These are phyloP conservation scores for Alternaria sp. DNA, from an alignment of 2,329 filamentous ascomycete genomes.

Conservation along the genomic window DNA sequence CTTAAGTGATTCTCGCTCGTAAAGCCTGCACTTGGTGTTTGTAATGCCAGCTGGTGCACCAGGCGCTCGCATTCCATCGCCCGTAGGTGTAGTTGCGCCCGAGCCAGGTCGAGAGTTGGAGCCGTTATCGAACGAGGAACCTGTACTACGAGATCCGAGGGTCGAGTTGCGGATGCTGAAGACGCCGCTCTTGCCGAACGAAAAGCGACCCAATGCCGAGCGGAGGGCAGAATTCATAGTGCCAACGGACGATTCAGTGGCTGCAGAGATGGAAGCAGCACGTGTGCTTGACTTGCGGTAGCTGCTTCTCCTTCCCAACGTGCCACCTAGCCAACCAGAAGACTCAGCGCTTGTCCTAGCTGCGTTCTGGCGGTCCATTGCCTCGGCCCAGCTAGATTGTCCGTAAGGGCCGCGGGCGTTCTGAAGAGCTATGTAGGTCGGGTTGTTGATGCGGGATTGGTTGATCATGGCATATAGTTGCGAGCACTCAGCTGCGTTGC, in stretches of 20 bases:
- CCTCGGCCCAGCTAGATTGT: constrained; percentile 58
- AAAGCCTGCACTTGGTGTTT: constrained; percentile 86
- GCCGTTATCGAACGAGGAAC: constrained; percentile 59
- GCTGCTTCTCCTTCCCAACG: constrained; percentile 62
- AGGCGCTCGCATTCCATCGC: constrained; percentile 30
- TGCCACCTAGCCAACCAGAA: constrained; percentile 60
- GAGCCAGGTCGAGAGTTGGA: constrained; percentile 44
- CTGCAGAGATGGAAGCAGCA: constrained; percentile 65
- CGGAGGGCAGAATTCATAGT: constrained; percentile 79
- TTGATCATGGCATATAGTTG: constrained; percentile 87
- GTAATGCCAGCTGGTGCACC: constrained; percentile 70
- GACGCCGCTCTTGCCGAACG: constrained; percentile 69
- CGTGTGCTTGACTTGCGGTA: constrained; percentile 62
- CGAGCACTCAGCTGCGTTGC: constrained; percentile 78
- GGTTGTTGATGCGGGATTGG: constrained; percentile 87
- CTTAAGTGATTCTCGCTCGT: constrained; percentile 74
- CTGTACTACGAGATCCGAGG: constrained; percentile 65
- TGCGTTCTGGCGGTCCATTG: constrained; percentile 61
- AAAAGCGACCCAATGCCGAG: constrained; percentile 76
- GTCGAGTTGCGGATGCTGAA: constrained; percentile 88
- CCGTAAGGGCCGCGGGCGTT: constrained; percentile 70
- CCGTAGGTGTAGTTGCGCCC: constrained; percentile 46
- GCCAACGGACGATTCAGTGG: constrained; percentile 78
- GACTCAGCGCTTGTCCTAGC: constrained; percentile 47
- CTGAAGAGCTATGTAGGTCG: constrained; percentile 82